phyloP scores from a whole-genome alignment of 164 flowering plant species.

The Annona cherimola region DNA sequence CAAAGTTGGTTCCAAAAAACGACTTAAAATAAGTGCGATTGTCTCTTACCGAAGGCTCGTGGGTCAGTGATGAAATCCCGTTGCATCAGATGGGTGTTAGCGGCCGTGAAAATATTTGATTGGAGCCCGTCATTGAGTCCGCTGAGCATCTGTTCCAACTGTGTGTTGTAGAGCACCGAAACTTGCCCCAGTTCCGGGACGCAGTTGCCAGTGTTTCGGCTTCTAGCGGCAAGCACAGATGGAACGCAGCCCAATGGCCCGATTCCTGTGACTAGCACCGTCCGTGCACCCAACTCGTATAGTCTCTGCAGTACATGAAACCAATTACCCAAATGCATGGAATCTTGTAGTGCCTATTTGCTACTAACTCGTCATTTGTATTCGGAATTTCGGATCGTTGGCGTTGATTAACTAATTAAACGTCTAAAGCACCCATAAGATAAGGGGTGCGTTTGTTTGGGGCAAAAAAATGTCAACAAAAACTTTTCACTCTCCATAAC shows the following conservation, averaged over 20 bases:
- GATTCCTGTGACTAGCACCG: constrained; percentile 78
- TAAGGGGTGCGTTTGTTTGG: too few relatives aligned
- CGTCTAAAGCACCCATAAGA: too few relatives aligned
- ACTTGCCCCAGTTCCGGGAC: constrained; percentile 46
- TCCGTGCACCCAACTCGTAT: constrained; percentile 55
- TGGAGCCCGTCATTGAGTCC: constrained; percentile 50
- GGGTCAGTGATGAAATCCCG: constrained; percentile 54
- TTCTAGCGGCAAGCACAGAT: constrained; percentile 45
- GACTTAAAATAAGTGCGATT: background rate
- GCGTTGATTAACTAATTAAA: too few relatives aligned
- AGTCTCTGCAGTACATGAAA: constrained; percentile 40
- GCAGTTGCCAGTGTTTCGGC: constrained; percentile 47
- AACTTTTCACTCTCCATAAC: too few relatives aligned
- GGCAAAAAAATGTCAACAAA: too few relatives aligned
- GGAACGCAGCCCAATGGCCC: constrained; percentile 89
- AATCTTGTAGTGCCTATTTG: too few relatives aligned
- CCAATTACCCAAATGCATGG: background rate
- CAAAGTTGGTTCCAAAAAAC: background rate
- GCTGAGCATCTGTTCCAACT: constrained; percentile 36
- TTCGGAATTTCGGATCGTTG: too few relatives aligned
- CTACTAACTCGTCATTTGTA: too few relatives aligned
- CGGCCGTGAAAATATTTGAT: constrained; percentile 38
- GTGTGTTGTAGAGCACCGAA: constrained; percentile 52
- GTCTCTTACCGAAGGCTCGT: constrained; percentile 38
- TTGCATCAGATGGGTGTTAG: constrained; percentile 38